phyloP scores from a whole-genome alignment of 768 basidiomycete species.

The Hypholoma fasciculare region DNA sequence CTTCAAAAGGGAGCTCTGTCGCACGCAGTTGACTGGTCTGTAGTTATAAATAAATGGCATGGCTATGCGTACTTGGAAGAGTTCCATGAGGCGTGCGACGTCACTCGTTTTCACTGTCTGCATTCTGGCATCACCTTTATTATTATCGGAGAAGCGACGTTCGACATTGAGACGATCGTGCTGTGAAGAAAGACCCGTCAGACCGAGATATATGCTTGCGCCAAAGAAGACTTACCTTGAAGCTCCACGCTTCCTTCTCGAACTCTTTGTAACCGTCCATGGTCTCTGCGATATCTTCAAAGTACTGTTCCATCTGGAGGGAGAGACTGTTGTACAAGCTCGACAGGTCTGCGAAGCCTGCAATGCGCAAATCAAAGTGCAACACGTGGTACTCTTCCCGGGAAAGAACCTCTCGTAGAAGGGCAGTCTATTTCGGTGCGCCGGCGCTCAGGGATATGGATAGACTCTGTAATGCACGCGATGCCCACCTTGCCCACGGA shows the following conservation, averaged over 20 bases:
- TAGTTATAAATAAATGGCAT: neutral
- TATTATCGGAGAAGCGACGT: constrained; percentile 51
- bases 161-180: constrained; percentile 78
- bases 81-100: constrained; percentile 79
- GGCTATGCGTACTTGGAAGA: constrained; percentile 60
- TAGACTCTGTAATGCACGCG: neutral
- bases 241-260: constrained; percentile 72
- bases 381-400: constrained; percentile 72
- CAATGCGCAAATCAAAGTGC: constrained; percentile 81
- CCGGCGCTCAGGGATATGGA: neutral
- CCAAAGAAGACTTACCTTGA: constrained; percentile 56
- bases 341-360: constrained; percentile 79
- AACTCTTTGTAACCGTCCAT: constrained; percentile 71
- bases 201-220: neutral
- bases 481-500: constrained; percentile 72
- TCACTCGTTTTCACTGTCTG: constrained; percentile 71
- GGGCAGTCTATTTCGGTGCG: constrained; percentile 53
- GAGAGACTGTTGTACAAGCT: constrained; percentile 79
- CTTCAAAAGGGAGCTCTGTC: constrained; percentile 64
- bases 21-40: neutral
- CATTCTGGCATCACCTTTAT: constrained; percentile 39
- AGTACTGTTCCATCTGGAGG: constrained; percentile 81
- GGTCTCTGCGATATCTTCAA: constrained; percentile 58
- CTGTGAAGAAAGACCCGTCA: constrained; percentile 32
- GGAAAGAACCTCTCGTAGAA: constrained; percentile 76